These are phyloP conservation scores for Samsoniella hepiali DNA, from an alignment of 2,329 filamentous ascomycete genomes.

Conservation along the genomic window DNA sequence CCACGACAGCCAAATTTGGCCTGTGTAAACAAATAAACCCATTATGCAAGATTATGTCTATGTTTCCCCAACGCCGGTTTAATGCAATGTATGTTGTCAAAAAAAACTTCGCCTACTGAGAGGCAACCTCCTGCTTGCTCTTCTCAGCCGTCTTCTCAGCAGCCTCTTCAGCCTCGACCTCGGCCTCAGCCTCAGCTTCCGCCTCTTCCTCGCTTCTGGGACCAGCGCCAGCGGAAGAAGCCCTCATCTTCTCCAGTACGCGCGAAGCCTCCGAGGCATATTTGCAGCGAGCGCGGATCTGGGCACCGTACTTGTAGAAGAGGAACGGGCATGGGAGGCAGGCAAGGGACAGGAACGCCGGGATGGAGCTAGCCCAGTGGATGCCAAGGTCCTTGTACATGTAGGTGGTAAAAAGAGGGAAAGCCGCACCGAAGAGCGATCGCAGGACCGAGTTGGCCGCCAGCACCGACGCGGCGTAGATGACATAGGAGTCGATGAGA, in stretches of 20 bases:
- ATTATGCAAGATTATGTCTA: not conserved
- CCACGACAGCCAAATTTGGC: not conserved
- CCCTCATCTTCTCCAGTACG: conserved; percentile 43
- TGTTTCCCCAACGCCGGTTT: conserved; percentile 7
- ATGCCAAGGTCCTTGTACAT: conserved; percentile 62
- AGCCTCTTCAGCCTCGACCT: not conserved
- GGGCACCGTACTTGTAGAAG: conserved; percentile 67
- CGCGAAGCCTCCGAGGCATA: conserved; percentile 65
- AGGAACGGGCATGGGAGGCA: conserved; percentile 74
- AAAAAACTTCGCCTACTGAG: not conserved
- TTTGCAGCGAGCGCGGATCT: conserved; percentile 65
- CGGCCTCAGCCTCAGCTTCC: conserved; percentile 9
- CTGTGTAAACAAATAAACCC: not conserved
- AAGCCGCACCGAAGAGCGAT: conserved; percentile 67
- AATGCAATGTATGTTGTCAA: conserved; percentile 1
- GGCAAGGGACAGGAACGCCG: conserved; percentile 68
- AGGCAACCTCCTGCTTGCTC: not conserved
- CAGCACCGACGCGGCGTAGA: conserved; percentile 72
- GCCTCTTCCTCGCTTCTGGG: conserved; percentile 21
- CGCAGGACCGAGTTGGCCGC: conserved; percentile 71
- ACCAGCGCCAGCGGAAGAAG: not conserved
- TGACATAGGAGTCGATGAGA: conserved; percentile 67
- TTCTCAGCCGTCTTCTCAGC: conserved; percentile 1
- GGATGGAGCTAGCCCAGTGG: conserved; percentile 72
- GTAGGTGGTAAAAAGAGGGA: conserved; percentile 66